These are phyloP conservation scores for Plantago elongata DNA, from an alignment of 257 asterid genomes.

Conservation along the genomic window DNA sequence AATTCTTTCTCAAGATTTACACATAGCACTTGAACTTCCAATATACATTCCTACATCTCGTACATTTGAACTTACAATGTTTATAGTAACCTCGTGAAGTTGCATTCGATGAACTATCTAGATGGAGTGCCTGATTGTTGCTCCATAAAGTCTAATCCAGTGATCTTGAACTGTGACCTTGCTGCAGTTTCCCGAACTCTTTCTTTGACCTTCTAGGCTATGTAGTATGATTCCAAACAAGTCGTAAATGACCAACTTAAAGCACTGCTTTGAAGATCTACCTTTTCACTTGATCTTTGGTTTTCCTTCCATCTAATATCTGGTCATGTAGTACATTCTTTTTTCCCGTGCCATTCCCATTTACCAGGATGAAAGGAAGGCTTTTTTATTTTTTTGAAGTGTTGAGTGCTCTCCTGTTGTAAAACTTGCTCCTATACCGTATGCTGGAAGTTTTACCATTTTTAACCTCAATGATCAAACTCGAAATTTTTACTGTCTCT, in stretches of 20 bases:
- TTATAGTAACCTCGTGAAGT: background rate
- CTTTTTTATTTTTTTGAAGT: background rate
- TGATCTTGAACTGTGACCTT: background rate
- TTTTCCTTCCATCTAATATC: background rate
- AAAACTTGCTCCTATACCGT: too few relatives aligned
- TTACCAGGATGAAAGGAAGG: background rate
- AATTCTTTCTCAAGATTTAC: background rate
- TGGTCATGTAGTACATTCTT: background rate
- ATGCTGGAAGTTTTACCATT: too few relatives aligned
- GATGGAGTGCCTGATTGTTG: background rate
- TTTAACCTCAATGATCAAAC: too few relatives aligned
- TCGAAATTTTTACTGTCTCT: background rate
- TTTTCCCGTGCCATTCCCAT: background rate
- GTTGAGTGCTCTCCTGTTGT: too few relatives aligned
- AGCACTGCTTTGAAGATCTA: too few relatives aligned
- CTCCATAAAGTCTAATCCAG: background rate
- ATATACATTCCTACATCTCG: background rate
- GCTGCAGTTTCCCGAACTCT: too few relatives aligned
- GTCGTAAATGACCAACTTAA: too few relatives aligned
- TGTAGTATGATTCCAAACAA: too few relatives aligned
- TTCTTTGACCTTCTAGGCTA: too few relatives aligned
- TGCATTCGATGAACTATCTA: background rate
- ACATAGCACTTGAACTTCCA: background rate
- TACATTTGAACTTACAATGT: background rate
- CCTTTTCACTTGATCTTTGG: background rate